These are phyloP conservation scores for Citrus maxima DNA, from an alignment of 345 rosid genomes.

Conservation along the genomic window DNA sequence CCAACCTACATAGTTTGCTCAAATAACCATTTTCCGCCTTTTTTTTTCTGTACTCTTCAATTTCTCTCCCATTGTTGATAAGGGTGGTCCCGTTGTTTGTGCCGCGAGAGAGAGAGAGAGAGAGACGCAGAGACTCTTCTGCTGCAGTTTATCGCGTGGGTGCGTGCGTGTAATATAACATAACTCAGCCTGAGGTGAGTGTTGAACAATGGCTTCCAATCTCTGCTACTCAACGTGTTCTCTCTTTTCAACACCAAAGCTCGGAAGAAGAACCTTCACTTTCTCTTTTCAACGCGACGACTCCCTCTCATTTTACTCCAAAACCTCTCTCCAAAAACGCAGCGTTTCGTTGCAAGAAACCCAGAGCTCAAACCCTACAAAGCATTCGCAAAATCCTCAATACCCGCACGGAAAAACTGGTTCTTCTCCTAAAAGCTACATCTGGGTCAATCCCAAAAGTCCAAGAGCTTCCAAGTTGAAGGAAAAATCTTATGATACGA, in stretches of 20 bases:
- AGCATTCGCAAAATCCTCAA: conserved; percentile 11
- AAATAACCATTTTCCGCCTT: too few species aligned
- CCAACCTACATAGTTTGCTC: too few species aligned
- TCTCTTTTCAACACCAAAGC: conserved; percentile 32
- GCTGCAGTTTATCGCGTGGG: too few species aligned
- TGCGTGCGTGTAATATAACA: too few species aligned
- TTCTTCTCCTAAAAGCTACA: conserved; percentile 41
- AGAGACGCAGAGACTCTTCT: too few species aligned
- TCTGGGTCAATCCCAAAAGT: conserved; percentile 88
- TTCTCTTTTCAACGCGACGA: conserved; percentile 19
- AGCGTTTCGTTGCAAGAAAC: conserved; percentile 52
- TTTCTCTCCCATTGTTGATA: too few species aligned
- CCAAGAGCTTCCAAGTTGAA: conserved; percentile 70
- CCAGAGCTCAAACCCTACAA: conserved; percentile 5
- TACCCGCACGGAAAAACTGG: conserved; percentile 23
- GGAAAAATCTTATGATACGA: conserved; percentile 61
- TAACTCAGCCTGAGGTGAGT: too few species aligned
- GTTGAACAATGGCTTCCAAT: conserved; percentile 45
- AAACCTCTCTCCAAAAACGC: conserved; percentile 29
- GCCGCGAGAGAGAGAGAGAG: too few species aligned
- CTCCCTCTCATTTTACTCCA: conserved; percentile 27
- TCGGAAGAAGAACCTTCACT: conserved; percentile 24
- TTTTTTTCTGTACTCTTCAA: too few species aligned
- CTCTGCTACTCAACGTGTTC: conserved; percentile 49
- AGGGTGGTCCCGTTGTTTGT: too few species aligned